These are phyloP conservation scores for Trichoderma asperelloides DNA, from an alignment of 495 filamentous ascomycete species.

Conservation along the genomic window DNA sequence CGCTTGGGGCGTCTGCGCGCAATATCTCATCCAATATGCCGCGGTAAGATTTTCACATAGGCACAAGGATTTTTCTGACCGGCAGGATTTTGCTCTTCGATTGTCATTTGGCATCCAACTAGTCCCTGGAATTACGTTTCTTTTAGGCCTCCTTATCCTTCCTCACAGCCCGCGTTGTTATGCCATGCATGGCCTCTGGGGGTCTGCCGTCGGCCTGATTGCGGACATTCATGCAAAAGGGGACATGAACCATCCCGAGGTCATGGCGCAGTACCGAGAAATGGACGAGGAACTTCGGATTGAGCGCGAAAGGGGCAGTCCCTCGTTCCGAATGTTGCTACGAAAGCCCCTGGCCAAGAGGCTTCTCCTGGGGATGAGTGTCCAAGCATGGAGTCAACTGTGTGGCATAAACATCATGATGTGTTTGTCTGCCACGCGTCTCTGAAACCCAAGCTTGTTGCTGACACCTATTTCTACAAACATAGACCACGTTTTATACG, in stretches of 20 bases:
- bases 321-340: neutral
- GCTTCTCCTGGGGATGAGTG: constrained; percentile 12
- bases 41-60: neutral
- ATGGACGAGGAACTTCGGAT: neutral
- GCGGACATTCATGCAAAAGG: neutral
- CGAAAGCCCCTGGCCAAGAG: neutral
- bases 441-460: neutral
- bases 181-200: neutral
- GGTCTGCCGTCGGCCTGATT: neutral
- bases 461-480: neutral
- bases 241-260: neutral
- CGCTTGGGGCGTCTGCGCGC: neutral
- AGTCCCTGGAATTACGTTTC: neutral
- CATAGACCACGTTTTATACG: constrained; percentile 63
- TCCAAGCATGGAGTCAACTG: constrained; percentile 69
- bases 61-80: neutral
- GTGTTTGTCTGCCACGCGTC: constrained; percentile 15
- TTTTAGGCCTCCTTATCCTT: neutral
- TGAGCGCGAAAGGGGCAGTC: neutral
- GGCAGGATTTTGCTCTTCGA: neutral
- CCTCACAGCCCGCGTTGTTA: neutral
- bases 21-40: neutral
- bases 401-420: constrained; percentile 72
- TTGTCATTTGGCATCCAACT: neutral
- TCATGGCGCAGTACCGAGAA: neutral